phyloP scores from a whole-genome alignment of 2,329 filamentous ascomycete genomes.

The Aspergillus piperis region DNA sequence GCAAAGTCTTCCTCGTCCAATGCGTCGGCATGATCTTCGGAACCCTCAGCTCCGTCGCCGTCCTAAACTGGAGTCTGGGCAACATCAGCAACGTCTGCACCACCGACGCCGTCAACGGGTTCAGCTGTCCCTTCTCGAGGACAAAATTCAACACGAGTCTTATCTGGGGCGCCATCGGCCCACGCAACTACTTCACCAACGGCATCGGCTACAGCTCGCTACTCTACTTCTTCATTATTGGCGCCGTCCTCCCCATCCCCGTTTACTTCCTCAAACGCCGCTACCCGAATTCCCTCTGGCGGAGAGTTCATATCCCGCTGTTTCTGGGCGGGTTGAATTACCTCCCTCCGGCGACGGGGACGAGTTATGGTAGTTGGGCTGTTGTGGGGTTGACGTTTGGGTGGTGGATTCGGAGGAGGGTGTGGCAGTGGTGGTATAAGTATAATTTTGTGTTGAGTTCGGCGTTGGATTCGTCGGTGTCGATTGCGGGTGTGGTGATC shows the following conservation, averaged over 20 bases:
- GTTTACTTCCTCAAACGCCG: constrained; percentile 59
- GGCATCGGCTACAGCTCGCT: constrained; percentile 61
- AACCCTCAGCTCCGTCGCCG: constrained; percentile 46
- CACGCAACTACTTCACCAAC: constrained; percentile 64
- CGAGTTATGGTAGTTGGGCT: constrained; percentile 69
- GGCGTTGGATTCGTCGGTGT: constrained; percentile 56
- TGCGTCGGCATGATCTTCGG: constrained; percentile 50
- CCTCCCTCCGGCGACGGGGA: constrained; percentile 66
- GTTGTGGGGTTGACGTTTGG: constrained; percentile 66
- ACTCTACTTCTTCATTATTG: constrained; percentile 69
- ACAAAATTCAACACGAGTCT: constrained; percentile 68
- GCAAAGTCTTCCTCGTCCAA: constrained; percentile 52
- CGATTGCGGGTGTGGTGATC: constrained; percentile 29
- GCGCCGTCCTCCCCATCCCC: constrained; percentile 60
- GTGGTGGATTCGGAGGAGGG: constrained; percentile 59
- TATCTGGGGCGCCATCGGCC: constrained; percentile 71
- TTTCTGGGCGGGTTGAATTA: constrained; percentile 22
- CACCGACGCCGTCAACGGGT: constrained; percentile 58
- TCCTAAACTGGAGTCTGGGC: constrained; percentile 49
- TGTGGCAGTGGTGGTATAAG: constrained; percentile 68
- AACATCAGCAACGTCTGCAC: constrained; percentile 51
- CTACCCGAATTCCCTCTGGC: constrained; percentile 49
- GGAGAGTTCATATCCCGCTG: constrained; percentile 14
- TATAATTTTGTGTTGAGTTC: constrained; percentile 74
- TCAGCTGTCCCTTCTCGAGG: constrained; percentile 56